Conservation (phyloP, 257 asterid genomes). For the Solanum ossicruentum region DNA sequence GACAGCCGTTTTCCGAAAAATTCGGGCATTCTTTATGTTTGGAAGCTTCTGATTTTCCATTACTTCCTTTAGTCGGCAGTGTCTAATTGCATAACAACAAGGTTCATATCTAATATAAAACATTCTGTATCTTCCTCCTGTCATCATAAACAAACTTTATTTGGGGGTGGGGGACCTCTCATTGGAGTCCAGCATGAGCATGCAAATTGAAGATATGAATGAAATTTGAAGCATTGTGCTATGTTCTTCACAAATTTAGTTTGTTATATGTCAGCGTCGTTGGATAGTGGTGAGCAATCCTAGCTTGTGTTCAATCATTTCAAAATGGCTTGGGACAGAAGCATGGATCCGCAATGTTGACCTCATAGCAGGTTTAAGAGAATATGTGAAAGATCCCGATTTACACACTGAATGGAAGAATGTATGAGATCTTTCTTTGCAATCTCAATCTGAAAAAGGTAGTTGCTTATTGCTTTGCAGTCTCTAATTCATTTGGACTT, state of each 20-base stretch:
- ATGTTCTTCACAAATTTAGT: background rate
- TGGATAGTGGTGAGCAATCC: conserved; percentile 57
- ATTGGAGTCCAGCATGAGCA: background rate
- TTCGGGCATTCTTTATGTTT: background rate
- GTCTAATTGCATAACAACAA: background rate
- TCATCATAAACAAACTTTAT: background rate
- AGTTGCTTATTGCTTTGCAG: background rate
- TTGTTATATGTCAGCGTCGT: conserved; percentile 22
- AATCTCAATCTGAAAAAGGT: background rate
- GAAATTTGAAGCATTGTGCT: background rate
- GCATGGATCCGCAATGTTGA: conserved; percentile 38
- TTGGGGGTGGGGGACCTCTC: background rate
- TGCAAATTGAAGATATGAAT: background rate
- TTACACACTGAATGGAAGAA: conserved; percentile 33
- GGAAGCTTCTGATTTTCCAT: background rate
- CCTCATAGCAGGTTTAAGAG: conserved; percentile 28
- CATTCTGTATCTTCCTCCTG: background rate
- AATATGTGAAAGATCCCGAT: conserved; percentile 27
- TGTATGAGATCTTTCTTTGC: conserved; percentile 14
- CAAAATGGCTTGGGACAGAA: conserved; percentile 50
- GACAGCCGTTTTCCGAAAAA: background rate
- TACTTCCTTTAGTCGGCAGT: background rate
- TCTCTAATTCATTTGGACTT: background rate
- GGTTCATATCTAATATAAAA: background rate
- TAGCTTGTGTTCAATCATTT: conserved; percentile 29